Evolutionary conservation across 768 basidiomycete species (phyloP).

Genomic region (Omphalotus guepiniiformis): DNA sequence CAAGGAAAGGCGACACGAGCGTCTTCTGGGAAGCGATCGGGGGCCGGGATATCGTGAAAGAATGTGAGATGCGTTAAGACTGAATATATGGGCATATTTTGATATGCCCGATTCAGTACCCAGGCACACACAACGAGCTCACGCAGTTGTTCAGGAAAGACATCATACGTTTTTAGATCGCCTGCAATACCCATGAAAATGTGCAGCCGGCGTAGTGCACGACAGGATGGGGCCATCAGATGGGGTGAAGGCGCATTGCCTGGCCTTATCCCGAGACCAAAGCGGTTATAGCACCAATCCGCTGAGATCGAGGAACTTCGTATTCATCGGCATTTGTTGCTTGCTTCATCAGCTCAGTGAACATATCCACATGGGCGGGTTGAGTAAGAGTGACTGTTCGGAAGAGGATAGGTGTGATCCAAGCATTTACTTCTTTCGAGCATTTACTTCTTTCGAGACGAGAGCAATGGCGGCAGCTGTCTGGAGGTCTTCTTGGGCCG

Average conservation of each 20-base stretch:
- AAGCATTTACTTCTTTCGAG: too few species aligned
- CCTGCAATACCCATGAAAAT: neutral
- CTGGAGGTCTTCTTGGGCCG: constrained; percentile 1
- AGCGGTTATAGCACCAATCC: neutral
- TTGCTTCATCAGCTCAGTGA: constrained; percentile 1
- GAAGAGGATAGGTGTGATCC: constrained; percentile 5
- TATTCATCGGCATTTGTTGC: neutral
- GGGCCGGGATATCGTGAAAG: constrained; percentile 3
- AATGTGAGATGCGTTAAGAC: constrained; percentile 4
- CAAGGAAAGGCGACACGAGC: neutral
- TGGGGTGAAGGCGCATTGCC: constrained; percentile 3
- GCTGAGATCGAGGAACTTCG: neutral
- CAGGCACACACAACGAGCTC: constrained; percentile 2
- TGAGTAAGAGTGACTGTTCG: neutral
- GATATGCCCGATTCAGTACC: neutral
- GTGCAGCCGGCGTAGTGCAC: neutral
- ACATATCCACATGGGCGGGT: neutral
- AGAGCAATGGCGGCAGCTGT: constrained; percentile 1
- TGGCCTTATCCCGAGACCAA: too few species aligned
- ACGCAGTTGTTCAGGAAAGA: neutral
- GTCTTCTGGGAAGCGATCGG: constrained; percentile 3
- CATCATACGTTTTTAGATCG: neutral
- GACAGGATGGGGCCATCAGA: neutral
- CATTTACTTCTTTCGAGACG: constrained; percentile 6
- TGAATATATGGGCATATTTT: constrained; percentile 1